Conservation (phyloP, 192 early-diverging fungal species). For the Backusella australiensis region DNA sequence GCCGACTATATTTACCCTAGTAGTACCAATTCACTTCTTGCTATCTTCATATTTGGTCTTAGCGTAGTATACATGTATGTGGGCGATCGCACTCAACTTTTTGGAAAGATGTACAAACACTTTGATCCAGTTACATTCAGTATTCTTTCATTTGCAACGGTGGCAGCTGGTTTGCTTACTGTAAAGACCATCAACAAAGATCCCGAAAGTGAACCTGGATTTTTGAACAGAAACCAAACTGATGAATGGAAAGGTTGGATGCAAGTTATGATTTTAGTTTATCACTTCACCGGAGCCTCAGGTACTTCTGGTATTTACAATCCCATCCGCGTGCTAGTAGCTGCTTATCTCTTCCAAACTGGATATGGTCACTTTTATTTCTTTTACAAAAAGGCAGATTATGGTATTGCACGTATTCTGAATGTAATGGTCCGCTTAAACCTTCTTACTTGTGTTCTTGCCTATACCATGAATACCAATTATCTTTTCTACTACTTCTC, state of each 20-base stretch:
- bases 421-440: slow-evolving; percentile 66
- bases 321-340: slow-evolving; percentile 70
- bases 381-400: slow-evolving; percentile 71
- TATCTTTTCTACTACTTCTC: slow-evolving; percentile 81
- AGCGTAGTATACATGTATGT: slow-evolving; percentile 60
- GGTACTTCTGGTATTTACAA: slow-evolving; percentile 65
- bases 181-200: slow-evolving; percentile 42
- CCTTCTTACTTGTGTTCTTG: slow-evolving; percentile 59
- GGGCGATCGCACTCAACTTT: slow-evolving; percentile 66
- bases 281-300: slow-evolving; percentile 72
- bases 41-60: slow-evolving; percentile 50
- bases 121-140: slow-evolving; percentile 47
- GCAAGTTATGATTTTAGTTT: slow-evolving; percentile 70
- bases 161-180: slow-evolving; percentile 47
- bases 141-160: slow-evolving; percentile 37
- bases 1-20: slow-evolving; percentile 27
- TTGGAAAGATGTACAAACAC: slow-evolving; percentile 67
- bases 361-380: slow-evolving; percentile 79
- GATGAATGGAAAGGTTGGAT: slow-evolving; percentile 92
- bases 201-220: slow-evolving; percentile 41
- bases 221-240: slow-evolving; percentile 74
- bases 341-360: slow-evolving; percentile 79
- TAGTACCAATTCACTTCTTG: slow-evolving; percentile 38
- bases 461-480: slow-evolving; percentile 66
- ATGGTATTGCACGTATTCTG: slow-evolving; percentile 59